A percentile compares a stretch with the other conserved stretches of the same genome.
These are phyloP conservation scores for Penicillium simplicissimum DNA, from an alignment of 495 filamentous ascomycete genomes.

Conservation along the genomic window DNA sequence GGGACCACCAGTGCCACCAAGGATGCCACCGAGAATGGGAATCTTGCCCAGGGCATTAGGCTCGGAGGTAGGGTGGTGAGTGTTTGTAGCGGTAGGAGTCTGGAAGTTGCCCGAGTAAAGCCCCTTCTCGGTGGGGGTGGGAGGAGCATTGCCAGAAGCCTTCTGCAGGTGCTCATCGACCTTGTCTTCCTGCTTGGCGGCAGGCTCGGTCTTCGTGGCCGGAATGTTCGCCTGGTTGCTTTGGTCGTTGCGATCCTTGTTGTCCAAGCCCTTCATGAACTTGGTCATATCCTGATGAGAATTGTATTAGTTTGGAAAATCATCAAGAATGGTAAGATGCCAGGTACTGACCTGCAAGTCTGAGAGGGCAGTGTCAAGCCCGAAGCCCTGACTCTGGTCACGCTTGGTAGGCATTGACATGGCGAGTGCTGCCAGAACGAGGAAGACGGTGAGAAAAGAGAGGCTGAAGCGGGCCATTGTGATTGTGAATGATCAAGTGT, in stretches of 20 bases:
- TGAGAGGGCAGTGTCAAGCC: constrained; percentile 18
- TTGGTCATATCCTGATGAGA: constrained; percentile 20
- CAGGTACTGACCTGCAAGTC: constrained; percentile 23
- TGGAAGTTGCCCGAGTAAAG: constrained; percentile 27
- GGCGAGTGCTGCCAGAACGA: constrained; percentile 35
- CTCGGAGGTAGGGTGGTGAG: constrained; percentile 25
- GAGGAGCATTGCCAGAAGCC: constrained; percentile 2
- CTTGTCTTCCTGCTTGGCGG: neutral
- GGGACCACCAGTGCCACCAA: constrained; percentile 22
- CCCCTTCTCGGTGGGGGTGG: constrained; percentile 23
- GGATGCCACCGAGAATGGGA: constrained; percentile 37
- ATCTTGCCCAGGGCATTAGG: constrained; percentile 30
- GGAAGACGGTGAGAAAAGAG: constrained; percentile 34
- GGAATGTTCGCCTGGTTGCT: constrained; percentile 9
- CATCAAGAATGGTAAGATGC: neutral
- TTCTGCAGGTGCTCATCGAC: constrained; percentile 9
- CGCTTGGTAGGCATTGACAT: constrained; percentile 36
- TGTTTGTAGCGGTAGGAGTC: constrained; percentile 26
- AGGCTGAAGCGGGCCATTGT: constrained; percentile 43
- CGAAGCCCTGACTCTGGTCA: constrained; percentile 10
- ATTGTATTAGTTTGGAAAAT: neutral
- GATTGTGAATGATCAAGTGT: constrained; percentile 9
- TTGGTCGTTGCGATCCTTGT: constrained; percentile 19
- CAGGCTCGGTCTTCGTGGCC: constrained; percentile 9
- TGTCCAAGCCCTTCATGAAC: constrained; percentile 19